Conservation (phyloP, 345 rosid genomes). For the Citrus unshiu region DNA sequence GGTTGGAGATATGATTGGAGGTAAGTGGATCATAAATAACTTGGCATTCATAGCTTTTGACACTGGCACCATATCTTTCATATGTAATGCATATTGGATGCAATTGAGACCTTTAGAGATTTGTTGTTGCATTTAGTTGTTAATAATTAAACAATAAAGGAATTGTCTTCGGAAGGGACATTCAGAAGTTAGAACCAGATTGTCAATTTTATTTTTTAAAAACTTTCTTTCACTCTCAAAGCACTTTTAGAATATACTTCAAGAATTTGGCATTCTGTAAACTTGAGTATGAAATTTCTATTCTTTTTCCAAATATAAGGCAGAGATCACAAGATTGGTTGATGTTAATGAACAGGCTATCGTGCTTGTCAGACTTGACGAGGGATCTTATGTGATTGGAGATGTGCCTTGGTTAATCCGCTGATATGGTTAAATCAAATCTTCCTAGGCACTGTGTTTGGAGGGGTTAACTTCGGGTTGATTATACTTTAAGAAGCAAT, state of each 20-base stretch:
- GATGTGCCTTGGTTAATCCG: background rate
- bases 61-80: background rate
- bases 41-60: background rate
- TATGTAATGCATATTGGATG: background rate
- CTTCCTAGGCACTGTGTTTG: slow-evolving; percentile 5
- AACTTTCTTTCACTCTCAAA: background rate
- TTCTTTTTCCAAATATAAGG: background rate
- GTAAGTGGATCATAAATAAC: background rate
- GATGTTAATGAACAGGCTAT: background rate
- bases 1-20: background rate
- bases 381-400: slow-evolving; percentile 4
- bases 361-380: background rate
- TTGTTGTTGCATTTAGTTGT: background rate
- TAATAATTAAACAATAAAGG: background rate
- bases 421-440: slow-evolving; percentile 10
- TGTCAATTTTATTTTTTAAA: background rate
- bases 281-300: background rate
- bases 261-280: background rate
- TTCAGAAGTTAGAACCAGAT: background rate
- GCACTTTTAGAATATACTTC: background rate
- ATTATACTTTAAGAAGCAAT: slow-evolving; percentile 21
- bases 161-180: background rate
- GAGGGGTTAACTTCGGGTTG: slow-evolving; percentile 6
- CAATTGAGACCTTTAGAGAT: background rate
- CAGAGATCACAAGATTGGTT: background rate